Evolutionary conservation across 257 asterid species (phyloP).

Genomic region (Solanum ahanhuiri): DNA sequence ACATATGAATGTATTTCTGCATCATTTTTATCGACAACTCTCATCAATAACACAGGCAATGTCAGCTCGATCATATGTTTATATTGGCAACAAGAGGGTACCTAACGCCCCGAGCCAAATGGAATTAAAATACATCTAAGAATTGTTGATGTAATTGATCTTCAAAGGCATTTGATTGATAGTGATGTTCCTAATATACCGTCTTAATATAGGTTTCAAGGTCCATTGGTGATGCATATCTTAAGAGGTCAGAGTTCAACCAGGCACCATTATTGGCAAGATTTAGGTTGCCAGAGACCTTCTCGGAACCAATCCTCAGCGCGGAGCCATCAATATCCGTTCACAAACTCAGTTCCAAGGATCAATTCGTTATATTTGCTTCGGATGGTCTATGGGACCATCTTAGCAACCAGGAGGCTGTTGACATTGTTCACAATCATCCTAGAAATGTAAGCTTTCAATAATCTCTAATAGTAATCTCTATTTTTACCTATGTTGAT

Average conservation of each 20-base stretch:
- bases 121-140: not conserved
- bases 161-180: not conserved
- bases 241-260: slow-evolving; percentile 76
- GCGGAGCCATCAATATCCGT: slow-evolving; percentile 65
- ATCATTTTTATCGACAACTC: not conserved
- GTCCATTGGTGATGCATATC: slow-evolving; percentile 93
- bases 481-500: not conserved
- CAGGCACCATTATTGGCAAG: slow-evolving; percentile 64
- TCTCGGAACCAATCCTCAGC: slow-evolving; percentile 60
- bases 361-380: slow-evolving; percentile 72
- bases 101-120: not conserved
- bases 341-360: slow-evolving; percentile 54
- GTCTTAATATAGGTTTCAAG: slow-evolving; percentile 50
- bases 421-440: slow-evolving; percentile 55
- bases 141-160: not conserved
- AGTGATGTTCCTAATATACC: not conserved
- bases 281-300: slow-evolving; percentile 55
- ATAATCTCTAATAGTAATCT: not conserved
- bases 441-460: slow-evolving; percentile 45
- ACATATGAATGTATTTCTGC: not conserved
- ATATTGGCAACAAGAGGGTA: not conserved
- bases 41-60: not conserved
- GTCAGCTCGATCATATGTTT: not conserved
- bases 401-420: slow-evolving; percentile 88
- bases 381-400: slow-evolving; percentile 99